These are phyloP conservation scores for Sugiyamaella novakii DNA, from an alignment of 1,139 yeast species.

Conservation along the genomic window DNA sequence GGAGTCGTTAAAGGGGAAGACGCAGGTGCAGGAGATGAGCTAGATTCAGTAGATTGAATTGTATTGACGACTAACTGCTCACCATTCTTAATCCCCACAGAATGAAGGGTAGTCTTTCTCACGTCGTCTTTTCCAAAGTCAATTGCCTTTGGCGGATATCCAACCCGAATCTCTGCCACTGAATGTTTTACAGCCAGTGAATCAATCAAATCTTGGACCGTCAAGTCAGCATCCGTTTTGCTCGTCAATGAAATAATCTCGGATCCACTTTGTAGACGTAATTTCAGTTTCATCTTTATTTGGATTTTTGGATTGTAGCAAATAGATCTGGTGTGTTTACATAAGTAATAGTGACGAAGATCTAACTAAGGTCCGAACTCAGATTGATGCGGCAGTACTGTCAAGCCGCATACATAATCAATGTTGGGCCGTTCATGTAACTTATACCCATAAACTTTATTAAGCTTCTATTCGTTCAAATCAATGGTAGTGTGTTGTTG, in stretches of 20 bases:
- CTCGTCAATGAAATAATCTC: slow-evolving; percentile 33
- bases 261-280: slow-evolving; percentile 29
- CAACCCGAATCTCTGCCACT: slow-evolving; percentile 47
- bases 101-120: slow-evolving; percentile 37
- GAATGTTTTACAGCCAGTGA: slow-evolving; percentile 22
- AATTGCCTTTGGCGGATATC: slow-evolving; percentile 62
- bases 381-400: no score
- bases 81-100: slow-evolving; percentile 55
- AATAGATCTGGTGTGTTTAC: no score
- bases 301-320: no score
- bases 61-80: slow-evolving; percentile 54
- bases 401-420: no score
- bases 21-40: not conserved
- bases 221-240: slow-evolving; percentile 34
- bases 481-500: no score
- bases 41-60: not conserved
- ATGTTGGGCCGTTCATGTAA: no score
- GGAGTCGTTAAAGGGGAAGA: not conserved
- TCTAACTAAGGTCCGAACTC: no score
- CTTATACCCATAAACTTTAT: no score
- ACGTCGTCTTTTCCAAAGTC: slow-evolving; percentile 35
- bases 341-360: no score
- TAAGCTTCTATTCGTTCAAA: no score
- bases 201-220: slow-evolving; percentile 35
- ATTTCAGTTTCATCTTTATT: slow-evolving; percentile 36